Evolutionary conservation across 73 alveolate genomes (phyloP).

Genomic region (Paramecium sexaurelia): DNA sequence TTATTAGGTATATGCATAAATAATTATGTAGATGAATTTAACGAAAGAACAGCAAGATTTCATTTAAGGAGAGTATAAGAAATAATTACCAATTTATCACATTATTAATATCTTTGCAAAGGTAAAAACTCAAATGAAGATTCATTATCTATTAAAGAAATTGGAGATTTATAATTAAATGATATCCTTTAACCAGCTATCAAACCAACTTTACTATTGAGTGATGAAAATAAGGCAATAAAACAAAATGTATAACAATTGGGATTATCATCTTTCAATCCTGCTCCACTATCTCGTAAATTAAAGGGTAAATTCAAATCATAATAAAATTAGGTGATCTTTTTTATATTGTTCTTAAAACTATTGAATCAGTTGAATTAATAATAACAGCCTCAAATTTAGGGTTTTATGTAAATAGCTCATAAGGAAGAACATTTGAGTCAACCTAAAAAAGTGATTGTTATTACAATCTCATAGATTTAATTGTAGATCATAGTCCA

Average conservation of each 20-base stretch:
- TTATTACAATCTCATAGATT: slow-evolving; percentile 67
- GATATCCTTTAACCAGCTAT: slow-evolving; percentile 22
- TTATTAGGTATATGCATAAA: background rate
- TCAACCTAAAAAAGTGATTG: slow-evolving; percentile 75
- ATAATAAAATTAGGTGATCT: slow-evolving; percentile 77
- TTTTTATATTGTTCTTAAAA: slow-evolving; percentile 76
- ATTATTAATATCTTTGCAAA: slow-evolving; percentile 19
- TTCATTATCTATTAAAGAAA: background rate
- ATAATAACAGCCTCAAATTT: slow-evolving; percentile 73
- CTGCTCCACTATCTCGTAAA: slow-evolving; percentile 84
- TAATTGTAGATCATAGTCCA: slow-evolving; percentile 66
- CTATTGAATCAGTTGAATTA: slow-evolving; percentile 75
- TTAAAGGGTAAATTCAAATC: slow-evolving; percentile 16
- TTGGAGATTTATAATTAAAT: background rate
- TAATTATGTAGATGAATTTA: slow-evolving; percentile 18
- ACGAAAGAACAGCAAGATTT: slow-evolving; percentile 52
- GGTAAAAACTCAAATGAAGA: background rate
- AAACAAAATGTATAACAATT: background rate
- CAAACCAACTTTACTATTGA: background rate
- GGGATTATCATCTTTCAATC: slow-evolving; percentile 76
- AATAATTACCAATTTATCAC: background rate
- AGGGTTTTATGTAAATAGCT: slow-evolving; percentile 81
- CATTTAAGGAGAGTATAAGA: slow-evolving; percentile 42
- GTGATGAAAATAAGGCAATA: background rate
- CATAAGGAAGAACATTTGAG: slow-evolving; percentile 66